Evolutionary conservation across 192 early-diverging fungal genomes (phyloP), one percentile per base, ranked within the genome.

Genomic region (Linnemannia exigua): DNA sequence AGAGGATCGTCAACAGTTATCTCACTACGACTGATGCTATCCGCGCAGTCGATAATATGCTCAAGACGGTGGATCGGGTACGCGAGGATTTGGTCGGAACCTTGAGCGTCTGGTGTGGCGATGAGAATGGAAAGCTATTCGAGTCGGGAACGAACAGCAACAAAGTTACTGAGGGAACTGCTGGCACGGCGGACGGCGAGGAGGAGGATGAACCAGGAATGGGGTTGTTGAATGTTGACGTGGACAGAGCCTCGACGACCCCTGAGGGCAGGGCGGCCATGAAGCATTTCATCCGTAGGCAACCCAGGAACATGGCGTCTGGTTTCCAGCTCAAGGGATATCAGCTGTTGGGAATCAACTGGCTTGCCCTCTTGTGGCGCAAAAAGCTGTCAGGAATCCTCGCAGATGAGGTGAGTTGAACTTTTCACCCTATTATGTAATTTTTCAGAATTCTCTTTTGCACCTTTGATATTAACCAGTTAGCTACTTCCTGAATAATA

Each of bases 271-370:
- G 66, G 36, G 74, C 35, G 22, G 88, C 88, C 11, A 86, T 88
- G 89, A 73, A 90, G 5, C 83, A 90, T 14, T 93, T 90, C 38
- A 79, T 96, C 22, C 79, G 68, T 0, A 75, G 37, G 35, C 96
- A 96, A 74, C 97, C 90, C 1, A 47, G 68, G 25, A 90, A 90
- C 46, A 80, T 97, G 74, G 95, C 89, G 72, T 75, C 79, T 1
- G 88, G 87, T 11, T 94, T 96, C 72, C 76, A 76, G 19, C 90
- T 99, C 41, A 97, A 97, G 72, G 83, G 88, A 11, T 98, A 98
- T 78, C 97, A 98, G 80, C 91, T 98, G 66, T 90, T 95, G 35
- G 97, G 97, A 25, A 89, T 98, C 37, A 95, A 94, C 72, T 98
- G 97, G 97, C 87, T 98, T 71, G 89, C 87, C 17, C 88, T 95